Percentiles rank a stretch among this genome's conserved stretches.
phyloP scores from a whole-genome alignment of 192 early-diverging fungal species.

The Coemansia sp. region DNA sequence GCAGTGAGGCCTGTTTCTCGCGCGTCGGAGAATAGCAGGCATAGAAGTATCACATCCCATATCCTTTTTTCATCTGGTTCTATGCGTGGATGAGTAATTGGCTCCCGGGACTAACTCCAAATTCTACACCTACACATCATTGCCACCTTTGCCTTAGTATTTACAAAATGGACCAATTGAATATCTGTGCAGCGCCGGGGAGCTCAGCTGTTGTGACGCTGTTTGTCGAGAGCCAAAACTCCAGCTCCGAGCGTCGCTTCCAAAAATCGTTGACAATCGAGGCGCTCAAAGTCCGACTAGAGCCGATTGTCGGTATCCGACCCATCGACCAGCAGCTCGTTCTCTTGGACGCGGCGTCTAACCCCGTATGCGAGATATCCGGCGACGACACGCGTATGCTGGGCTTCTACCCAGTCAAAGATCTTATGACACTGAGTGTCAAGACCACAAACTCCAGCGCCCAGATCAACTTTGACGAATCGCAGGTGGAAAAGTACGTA shows the following conservation, averaged over 20 bases:
- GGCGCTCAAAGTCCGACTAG: slow-evolving; percentile 69
- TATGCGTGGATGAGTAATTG: neutral
- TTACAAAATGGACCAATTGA: neutral
- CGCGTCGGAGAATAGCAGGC: too few relatives aligned
- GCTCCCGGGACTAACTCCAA: neutral
- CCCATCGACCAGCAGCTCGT: slow-evolving; percentile 64
- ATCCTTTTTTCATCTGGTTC: neutral
- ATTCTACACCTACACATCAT: neutral
- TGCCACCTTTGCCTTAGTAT: neutral
- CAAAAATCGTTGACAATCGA: slow-evolving; percentile 48
- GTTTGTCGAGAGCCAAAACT: slow-evolving; percentile 82
- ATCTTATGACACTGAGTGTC: slow-evolving; percentile 81
- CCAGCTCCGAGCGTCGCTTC: slow-evolving; percentile 86
- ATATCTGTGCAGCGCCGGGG: neutral
- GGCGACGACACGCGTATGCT: slow-evolving; percentile 69
- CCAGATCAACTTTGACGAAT: slow-evolving; percentile 81
- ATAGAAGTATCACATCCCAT: neutral
- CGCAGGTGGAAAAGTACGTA: slow-evolving; percentile 92
- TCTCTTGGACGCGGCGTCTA: slow-evolving; percentile 59
- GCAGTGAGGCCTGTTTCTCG: too few relatives aligned
- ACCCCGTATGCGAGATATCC: slow-evolving; percentile 55
- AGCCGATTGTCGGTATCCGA: slow-evolving; percentile 90
- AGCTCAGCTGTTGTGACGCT: slow-evolving; percentile 76
- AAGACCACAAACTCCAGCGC: slow-evolving; percentile 9
- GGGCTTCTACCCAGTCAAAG: slow-evolving; percentile 82